These are phyloP conservation scores for Sordariomycetes sp. DNA, from an alignment of 2,329 filamentous ascomycete genomes.

Conservation along the genomic window DNA sequence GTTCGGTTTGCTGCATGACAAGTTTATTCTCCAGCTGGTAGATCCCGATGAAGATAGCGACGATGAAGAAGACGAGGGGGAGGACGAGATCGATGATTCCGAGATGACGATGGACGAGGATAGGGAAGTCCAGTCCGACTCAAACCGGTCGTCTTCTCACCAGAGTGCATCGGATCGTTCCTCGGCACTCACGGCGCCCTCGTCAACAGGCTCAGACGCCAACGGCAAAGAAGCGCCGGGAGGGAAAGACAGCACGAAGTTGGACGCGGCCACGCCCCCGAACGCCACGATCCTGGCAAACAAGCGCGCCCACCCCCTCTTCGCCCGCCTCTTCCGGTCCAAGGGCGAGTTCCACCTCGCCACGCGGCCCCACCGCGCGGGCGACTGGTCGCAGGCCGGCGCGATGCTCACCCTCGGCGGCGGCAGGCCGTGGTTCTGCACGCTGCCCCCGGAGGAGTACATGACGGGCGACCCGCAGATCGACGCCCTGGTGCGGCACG, in stretches of 20 bases:
- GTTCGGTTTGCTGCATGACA: slow-evolving; percentile 32
- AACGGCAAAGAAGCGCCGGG: slow-evolving; percentile 5
- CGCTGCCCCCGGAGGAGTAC: slow-evolving; percentile 40
- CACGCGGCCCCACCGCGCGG: slow-evolving; percentile 40
- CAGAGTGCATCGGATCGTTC: too few relatives aligned
- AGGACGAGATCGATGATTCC: slow-evolving; percentile 15
- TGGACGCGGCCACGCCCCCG: slow-evolving; percentile 16
- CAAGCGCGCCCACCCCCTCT: slow-evolving; percentile 41
- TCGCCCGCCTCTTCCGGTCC: slow-evolving; percentile 47
- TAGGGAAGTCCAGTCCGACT: too few relatives aligned
- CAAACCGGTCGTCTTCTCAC: too few relatives aligned
- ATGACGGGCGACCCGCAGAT: slow-evolving; percentile 34
- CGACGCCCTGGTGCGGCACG: slow-evolving; percentile 34
- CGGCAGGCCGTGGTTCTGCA: slow-evolving; percentile 48
- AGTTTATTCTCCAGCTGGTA: slow-evolving; percentile 39
- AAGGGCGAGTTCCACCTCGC: slow-evolving; percentile 53
- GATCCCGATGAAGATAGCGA: slow-evolving; percentile 23
- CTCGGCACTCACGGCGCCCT: slow-evolving; percentile 2
- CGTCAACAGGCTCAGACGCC: neutral
- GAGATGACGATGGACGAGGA: slow-evolving; percentile 12
- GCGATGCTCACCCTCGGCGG: slow-evolving; percentile 52
- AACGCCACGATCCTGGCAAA: slow-evolving; percentile 38
- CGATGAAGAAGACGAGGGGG: slow-evolving; percentile 21
- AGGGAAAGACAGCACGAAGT: slow-evolving; percentile 7
- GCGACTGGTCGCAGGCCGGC: slow-evolving; percentile 54